Base-by-base conservation (phyloP, 768 basidiomycete genomes). In the Boletus rubescentipes region DNA sequence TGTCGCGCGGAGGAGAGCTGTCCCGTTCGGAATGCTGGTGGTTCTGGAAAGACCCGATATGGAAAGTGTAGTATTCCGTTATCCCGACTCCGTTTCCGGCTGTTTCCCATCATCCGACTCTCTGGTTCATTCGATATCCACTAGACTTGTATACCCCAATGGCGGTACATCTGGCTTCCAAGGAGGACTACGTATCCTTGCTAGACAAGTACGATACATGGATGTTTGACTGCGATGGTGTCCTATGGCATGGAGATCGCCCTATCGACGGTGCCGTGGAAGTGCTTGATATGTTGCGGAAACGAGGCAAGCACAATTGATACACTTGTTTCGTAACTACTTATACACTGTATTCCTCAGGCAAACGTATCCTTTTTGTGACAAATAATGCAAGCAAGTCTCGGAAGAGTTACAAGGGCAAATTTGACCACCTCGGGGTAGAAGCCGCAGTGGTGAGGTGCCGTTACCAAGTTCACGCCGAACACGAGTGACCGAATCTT, bases 301-400 rank as follows among this genome's bases (percentile, higher is more conserved):
- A 77, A 54, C 79, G 79, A 69, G 86, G 93, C 91, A 72, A 64
- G 90, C 67, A 46, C 32, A 1, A 18, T n/a, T 48, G 45, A 16
- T 36, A 58, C 38, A 52, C 35, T 18, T 18, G 18, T 55, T 50
- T 46, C 48, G 11, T 21, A 30, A 42, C 48, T 15, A 41, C 51
- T 14, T 18, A 56, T 49, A 43, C 57, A 54, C 38, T 23, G 23
- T 31, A 34, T 21, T 23, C 6, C 12, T 41, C 53, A 69, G 93
- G 93, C 79, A 66, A 98, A 92, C 78, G 79, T 55, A 75, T 97
- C 31, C 73, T 98, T 10, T 98, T 98, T 66, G 94, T 97, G 46
- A 98, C 95, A 16, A 99, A 99, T 75, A 99, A 98, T 68, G 95
- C 96, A 42, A 91, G 87, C 51, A 96, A 98, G 74, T 96, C 93